Percentiles rank a stretch among this genome's conserved stretches.
Evolutionary conservation across 441 rosid genomes (phyloP).

Genomic region (Metrosideros polymorpha): DNA sequence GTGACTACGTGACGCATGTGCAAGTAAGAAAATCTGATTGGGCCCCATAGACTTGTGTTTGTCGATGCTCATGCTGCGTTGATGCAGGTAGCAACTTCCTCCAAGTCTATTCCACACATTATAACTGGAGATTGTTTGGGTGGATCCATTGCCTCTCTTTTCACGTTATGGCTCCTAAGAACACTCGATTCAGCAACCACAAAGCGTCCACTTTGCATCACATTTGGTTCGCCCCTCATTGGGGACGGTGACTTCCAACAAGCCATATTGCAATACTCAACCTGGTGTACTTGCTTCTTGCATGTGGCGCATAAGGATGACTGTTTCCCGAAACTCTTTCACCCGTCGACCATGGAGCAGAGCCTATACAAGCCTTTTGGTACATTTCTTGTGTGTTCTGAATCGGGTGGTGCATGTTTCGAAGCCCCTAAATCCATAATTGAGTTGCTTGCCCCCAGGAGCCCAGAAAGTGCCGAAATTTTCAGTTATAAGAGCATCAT

Average conservation of each 20-base stretch:
- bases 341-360: not conserved
- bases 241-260: conserved; percentile 37
- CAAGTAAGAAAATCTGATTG: not conserved
- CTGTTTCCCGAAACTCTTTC: conserved; percentile 16
- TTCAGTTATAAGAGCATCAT: conserved; percentile 4
- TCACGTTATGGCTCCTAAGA: conserved; percentile 54
- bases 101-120: conserved; percentile 18
- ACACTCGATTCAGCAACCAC: conserved; percentile 7
- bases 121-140: conserved; percentile 50
- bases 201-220: conserved; percentile 48
- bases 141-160: conserved; percentile 67
- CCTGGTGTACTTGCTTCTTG: conserved; percentile 54
- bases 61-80: not conserved
- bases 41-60: not conserved
- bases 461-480: not conserved
- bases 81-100: not conserved
- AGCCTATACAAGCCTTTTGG: conserved; percentile 47
- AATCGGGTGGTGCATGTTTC: conserved; percentile 22
- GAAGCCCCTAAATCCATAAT: conserved; percentile 30
- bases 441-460: conserved; percentile 12
- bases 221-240: conserved; percentile 53
- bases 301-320: conserved; percentile 36
- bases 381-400: conserved; percentile 41
- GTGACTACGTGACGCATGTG: not conserved
- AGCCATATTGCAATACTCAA: conserved; percentile 24